phyloP scores from a whole-genome alignment of 2,329 filamentous ascomycete genomes.

The Aspergillus vadensis region DNA sequence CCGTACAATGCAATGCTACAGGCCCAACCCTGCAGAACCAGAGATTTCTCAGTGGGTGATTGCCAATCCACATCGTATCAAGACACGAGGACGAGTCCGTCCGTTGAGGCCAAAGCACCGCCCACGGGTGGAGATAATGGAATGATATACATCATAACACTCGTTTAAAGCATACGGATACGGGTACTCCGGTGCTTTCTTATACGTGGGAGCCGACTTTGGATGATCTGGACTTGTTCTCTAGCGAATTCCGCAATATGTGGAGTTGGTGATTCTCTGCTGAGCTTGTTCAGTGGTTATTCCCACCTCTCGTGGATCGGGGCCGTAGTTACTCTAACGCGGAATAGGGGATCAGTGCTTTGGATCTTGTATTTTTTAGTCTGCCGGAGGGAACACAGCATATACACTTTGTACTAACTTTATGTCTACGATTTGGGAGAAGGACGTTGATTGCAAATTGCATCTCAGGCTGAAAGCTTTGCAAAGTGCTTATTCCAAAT shows the following conservation, averaged over 20 bases:
- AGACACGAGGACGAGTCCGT: conserved; percentile 63
- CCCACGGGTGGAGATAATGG: conserved; percentile 70
- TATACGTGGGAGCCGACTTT: no score
- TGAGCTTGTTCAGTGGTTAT: not conserved
- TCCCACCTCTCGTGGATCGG: not conserved
- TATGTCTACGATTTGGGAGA: no score
- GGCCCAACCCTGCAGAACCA: conserved; percentile 43
- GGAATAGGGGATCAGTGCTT: no score
- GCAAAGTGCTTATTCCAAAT: conserved; percentile 99
- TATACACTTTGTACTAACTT: no score
- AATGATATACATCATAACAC: conserved; percentile 82
- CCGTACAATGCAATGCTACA: no score
- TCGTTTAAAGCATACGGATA: conserved; percentile 86
- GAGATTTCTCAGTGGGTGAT: conserved; percentile 57
- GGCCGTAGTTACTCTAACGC: not conserved
- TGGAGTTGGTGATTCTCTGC: no score
- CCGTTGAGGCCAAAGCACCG: conserved; percentile 75
- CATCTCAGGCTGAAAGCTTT: conserved; percentile 43
- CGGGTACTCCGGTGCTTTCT: conserved; percentile 79
- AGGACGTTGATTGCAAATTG: not conserved
- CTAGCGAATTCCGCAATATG: no score
- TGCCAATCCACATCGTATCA: conserved; percentile 56
- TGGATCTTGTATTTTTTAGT: no score
- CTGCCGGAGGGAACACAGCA: no score
- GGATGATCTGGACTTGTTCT: no score